phyloP scores from a whole-genome alignment of 768 basidiomycete genomes.

The Mycena latifolia region DNA sequence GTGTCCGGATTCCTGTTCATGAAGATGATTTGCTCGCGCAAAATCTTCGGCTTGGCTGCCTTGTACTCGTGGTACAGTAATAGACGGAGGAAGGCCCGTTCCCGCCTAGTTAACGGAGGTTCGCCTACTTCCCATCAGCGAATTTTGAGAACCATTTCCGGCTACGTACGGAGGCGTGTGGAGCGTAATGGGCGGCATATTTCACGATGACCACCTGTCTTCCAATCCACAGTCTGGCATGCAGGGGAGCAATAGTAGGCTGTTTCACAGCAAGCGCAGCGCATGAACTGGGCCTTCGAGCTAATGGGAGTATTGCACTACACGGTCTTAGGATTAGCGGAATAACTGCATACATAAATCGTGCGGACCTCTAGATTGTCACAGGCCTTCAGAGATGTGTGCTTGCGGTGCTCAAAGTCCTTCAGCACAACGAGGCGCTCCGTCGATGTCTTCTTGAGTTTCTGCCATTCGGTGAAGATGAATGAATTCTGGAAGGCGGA shows the following conservation, averaged over 20 bases:
- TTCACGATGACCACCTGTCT: neutral
- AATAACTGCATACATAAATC: neutral
- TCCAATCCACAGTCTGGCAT: constrained; percentile 16
- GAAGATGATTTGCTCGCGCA: no score
- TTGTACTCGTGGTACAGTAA: no score
- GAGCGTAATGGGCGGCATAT: neutral
- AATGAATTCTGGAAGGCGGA: neutral
- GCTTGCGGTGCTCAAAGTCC: neutral
- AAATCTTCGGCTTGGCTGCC: no score
- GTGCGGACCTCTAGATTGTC: constrained; percentile 2
- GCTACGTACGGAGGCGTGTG: neutral
- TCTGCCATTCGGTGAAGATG: neutral
- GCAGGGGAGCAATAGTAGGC: neutral
- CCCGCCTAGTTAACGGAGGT: no score
- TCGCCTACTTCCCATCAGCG: no score
- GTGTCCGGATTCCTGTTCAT: no score
- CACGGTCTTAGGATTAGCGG: neutral
- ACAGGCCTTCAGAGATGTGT: neutral
- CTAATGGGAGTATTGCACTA: neutral
- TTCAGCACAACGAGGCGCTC: neutral
- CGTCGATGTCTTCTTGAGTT: neutral
- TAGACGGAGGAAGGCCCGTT: no score
- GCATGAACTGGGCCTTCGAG: neutral
- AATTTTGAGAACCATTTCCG: no score
- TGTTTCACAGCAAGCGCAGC: neutral